These are phyloP conservation scores for Monascus purpureus DNA, from an alignment of 495 filamentous ascomycete species.

Conservation along the genomic window DNA sequence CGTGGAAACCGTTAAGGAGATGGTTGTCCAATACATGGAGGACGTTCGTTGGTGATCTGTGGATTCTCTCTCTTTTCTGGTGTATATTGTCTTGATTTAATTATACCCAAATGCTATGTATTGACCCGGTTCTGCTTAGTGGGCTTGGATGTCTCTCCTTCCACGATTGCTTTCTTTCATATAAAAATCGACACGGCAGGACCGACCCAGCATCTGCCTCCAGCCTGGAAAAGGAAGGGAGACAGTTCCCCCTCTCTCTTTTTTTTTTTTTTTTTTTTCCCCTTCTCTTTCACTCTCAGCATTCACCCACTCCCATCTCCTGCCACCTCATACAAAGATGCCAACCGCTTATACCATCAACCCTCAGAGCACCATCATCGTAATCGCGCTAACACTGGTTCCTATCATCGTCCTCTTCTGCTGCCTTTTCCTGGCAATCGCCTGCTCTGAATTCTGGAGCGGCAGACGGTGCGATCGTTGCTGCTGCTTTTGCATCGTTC, in stretches of 20 bases:
- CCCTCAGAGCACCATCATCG: conserved; percentile 23
- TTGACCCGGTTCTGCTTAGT: too few relatives aligned
- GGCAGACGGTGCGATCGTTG: conserved; percentile 4
- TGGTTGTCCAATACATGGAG: conserved; percentile 39
- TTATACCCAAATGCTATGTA: conserved; percentile 11
- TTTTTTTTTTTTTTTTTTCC: background rate
- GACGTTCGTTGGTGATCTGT: conserved; percentile 12
- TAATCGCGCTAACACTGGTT: conserved; percentile 40
- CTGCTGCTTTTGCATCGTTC: conserved; percentile 3
- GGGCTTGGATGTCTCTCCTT: too few relatives aligned
- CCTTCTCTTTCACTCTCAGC: conserved; percentile 1
- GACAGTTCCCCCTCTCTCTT: background rate
- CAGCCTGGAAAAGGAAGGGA: too few relatives aligned
- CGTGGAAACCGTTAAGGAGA: conserved; percentile 43
- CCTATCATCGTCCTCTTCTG: conserved; percentile 35
- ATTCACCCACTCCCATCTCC: conserved; percentile 3
- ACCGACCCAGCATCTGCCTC: too few relatives aligned
- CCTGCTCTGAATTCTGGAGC: conserved; percentile 27
- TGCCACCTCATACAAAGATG: conserved; percentile 9
- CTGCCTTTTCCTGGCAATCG: conserved; percentile 31
- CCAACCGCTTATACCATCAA: conserved; percentile 16
- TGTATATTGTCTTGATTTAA: conserved; percentile 3
- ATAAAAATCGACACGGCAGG: too few relatives aligned
- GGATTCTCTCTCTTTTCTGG: conserved; percentile 2
- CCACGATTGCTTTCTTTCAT: too few relatives aligned